These are phyloP conservation scores for Hyphopichia wangnamkhiaoensis DNA, from an alignment of 1,139 yeast species.

Conservation along the genomic window DNA sequence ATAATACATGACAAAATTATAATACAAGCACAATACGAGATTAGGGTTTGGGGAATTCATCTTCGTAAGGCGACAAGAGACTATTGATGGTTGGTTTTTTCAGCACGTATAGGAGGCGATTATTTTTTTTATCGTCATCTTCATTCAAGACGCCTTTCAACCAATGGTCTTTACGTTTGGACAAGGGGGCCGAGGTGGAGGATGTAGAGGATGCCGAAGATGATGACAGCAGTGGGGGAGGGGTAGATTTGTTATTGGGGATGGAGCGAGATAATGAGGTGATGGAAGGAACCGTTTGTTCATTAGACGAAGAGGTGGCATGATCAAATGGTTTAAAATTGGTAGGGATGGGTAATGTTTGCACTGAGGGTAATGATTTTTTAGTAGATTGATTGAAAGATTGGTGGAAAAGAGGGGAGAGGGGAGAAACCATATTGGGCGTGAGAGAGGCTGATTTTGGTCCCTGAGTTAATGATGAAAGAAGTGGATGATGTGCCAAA, in stretches of 20 bases:
- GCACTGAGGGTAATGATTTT: conserved; percentile 1
- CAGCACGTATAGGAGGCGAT: conserved; percentile 6
- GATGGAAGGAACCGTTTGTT: background rate
- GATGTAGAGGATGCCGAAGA: background rate
- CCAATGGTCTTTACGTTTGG: background rate
- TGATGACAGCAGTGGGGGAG: background rate
- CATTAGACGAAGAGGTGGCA: background rate
- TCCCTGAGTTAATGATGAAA: conserved; percentile 9
- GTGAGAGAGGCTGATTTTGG: conserved; percentile 25
- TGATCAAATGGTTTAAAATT: conserved; percentile 1
- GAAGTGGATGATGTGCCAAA: too few species aligned
- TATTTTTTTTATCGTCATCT: background rate
- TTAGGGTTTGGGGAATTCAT: conserved; percentile 16
- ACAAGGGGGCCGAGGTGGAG: background rate
- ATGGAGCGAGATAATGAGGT: background rate
- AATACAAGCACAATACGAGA: background rate
- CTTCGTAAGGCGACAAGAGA: conserved; percentile 31
- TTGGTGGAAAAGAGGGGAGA: conserved; percentile 45
- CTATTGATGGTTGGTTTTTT: conserved; percentile 40
- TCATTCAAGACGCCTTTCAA: conserved; percentile 2
- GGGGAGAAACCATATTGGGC: conserved; percentile 40
- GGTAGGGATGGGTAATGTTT: conserved; percentile 3
- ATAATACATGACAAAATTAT: background rate
- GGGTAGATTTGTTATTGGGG: background rate
- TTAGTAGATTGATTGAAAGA: conserved; percentile 29